Evolutionary conservation across 1,284 basidiomycete genomes (phyloP).

Genomic region (Coriolopsis trogii): DNA sequence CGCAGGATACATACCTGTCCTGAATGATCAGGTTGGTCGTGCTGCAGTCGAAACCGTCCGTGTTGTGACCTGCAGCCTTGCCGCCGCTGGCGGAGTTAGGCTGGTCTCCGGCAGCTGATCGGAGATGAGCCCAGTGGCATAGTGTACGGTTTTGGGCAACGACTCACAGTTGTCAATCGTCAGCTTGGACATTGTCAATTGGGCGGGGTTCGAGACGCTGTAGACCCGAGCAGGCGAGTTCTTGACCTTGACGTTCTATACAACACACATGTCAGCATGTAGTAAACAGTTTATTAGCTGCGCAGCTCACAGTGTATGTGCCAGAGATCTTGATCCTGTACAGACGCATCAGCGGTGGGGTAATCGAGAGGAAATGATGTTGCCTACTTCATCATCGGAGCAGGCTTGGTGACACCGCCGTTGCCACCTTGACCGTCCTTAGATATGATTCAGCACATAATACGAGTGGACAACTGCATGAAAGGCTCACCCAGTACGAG

Average conservation of each 20-base stretch:
- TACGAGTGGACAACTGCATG: not conserved
- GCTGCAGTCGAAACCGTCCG: constrained; percentile 56
- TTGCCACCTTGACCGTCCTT: constrained; percentile 44
- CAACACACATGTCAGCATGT: not conserved
- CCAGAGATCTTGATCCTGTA: constrained; percentile 57
- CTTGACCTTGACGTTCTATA: constrained; percentile 39
- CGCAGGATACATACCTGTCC: constrained; percentile 31
- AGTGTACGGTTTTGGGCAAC: not conserved
- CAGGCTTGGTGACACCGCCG: constrained; percentile 42
- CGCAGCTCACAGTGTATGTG: constrained; percentile 42
- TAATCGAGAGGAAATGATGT: too few species aligned
- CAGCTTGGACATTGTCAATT: constrained; percentile 19
- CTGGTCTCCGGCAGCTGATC: constrained; percentile 36
- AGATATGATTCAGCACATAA: not conserved
- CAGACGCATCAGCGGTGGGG: not conserved
- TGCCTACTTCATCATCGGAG: constrained; percentile 40
- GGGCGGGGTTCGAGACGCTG: constrained; percentile 37
- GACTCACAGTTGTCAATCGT: constrained; percentile 41
- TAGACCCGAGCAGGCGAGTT: constrained; percentile 42
- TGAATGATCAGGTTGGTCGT: constrained; percentile 48
- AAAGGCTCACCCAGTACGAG: constrained; percentile 37
- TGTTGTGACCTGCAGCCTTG: constrained; percentile 41
- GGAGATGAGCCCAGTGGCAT: not conserved
- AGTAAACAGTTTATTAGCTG: not conserved
- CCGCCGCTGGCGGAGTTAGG: constrained; percentile 50